These are phyloP conservation scores for Mucor racemosus DNA, from an alignment of 371 early-diverging fungal genomes.

Conservation along the genomic window DNA sequence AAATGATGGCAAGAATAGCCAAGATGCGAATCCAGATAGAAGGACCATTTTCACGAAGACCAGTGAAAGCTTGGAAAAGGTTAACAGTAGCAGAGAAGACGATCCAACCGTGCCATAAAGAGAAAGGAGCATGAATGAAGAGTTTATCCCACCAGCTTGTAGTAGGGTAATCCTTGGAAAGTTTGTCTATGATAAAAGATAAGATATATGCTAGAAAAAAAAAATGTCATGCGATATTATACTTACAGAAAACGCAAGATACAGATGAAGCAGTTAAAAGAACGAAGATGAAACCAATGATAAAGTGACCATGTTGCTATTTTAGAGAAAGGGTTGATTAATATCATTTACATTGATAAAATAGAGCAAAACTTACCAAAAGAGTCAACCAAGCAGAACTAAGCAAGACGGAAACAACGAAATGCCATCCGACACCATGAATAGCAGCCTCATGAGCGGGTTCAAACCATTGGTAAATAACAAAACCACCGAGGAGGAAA, in stretches of 20 bases:
- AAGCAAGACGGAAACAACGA: constrained; percentile 63
- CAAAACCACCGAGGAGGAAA: constrained; percentile 68
- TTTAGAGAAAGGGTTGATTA: constrained; percentile 6
- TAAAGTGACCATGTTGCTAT: constrained; percentile 42
- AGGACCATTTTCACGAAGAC: constrained; percentile 50
- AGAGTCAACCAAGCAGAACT: constrained; percentile 65
- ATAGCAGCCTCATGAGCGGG: constrained; percentile 64
- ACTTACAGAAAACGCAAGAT: constrained; percentile 56
- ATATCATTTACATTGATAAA: constrained; percentile 5
- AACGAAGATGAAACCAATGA: constrained; percentile 54
- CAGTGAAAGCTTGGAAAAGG: constrained; percentile 63
- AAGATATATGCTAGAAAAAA: constrained; percentile 4
- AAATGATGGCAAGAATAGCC: constrained; percentile 55
- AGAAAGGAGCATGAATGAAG: constrained; percentile 76
- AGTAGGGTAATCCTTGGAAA: constrained; percentile 52
- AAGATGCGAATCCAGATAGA: constrained; percentile 53
- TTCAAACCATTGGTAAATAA: constrained; percentile 68
- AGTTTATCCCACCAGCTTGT: constrained; percentile 53
- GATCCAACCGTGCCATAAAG: constrained; percentile 76
- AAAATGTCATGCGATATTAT: background rate
- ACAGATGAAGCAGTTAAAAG: constrained; percentile 55
- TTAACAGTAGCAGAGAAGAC: constrained; percentile 65
- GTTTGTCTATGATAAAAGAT: constrained; percentile 42
- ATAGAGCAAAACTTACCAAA: constrained; percentile 50
- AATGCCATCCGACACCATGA: constrained; percentile 71